Base-by-base conservation (phyloP, 1,284 basidiomycete genomes). In the Malassezia brasiliensis region DNA sequence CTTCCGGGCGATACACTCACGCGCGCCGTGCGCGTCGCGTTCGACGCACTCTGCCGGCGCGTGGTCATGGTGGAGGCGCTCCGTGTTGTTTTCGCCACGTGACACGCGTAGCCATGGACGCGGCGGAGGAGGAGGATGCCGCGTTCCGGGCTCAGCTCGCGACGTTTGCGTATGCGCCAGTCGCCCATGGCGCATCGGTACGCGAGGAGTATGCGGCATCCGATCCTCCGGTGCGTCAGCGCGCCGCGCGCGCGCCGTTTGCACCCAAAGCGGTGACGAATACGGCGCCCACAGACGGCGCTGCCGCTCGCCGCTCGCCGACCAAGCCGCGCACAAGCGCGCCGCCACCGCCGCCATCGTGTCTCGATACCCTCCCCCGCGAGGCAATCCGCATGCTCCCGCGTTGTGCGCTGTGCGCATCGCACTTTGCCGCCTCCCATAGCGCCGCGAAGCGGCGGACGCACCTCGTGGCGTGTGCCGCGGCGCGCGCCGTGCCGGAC, bases 401-500 rank as follows among this genome's bases (percentile, higher is more conserved):
- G 36, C 38, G 48, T 9, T 56, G 53, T 42, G 19, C 48, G 14
- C 1, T 56, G 22, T 56, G 53, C 30, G 28, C 17, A 11, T 41
- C 48, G 34, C 40, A 50, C 37, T 50, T 50, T 31, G 32, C 40
- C 30, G 31, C 41, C 5, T 35, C 41, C 6, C 37, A 47, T 9
- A 38, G 20, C 10, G 49, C 44, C 6, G 15, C 42, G 17, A 56
- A 52, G 36, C 48, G 54, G 9, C 42, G 45, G 17, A n/a, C 10
- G 17, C 54, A 56, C 37, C 19, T 56, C n/a, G 37, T 42, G 15
- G 44, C 17, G 11, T 56, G 54, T 38, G 49, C 54, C 6, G 32
- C 20, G 10, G 12, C 28, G 15, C 25, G 14, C 2, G 37, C 28
- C 17, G n/a, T 50, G 14, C 8, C 31, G 17, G 31, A 34, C 12